Percentiles rank a stretch among this genome's conserved stretches.
Evolutionary conservation across 257 asterid species (phyloP).

Genomic region (Solanum lignicaule): DNA sequence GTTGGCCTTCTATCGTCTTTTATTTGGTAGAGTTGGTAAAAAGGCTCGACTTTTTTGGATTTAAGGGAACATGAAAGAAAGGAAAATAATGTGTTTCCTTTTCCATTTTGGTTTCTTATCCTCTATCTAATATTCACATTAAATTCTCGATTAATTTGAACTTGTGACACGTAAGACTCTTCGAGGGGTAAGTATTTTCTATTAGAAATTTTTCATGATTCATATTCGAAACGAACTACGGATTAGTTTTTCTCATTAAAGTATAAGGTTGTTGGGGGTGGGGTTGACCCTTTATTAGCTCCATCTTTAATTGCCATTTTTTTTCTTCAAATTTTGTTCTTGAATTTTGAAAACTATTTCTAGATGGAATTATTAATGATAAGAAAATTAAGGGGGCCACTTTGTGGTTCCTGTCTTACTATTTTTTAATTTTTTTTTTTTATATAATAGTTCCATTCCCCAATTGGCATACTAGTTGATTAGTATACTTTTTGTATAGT

Average conservation of each 20-base stretch:
- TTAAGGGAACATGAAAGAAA: background rate
- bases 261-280: background rate
- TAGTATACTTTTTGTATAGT: background rate
- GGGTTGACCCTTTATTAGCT: background rate
- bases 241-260: too few relatives aligned
- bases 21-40: background rate
- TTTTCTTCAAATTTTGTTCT: background rate
- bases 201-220: background rate
- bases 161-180: rapidly evolving
- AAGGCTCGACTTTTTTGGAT: background rate
- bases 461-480: background rate
- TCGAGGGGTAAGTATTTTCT: background rate
- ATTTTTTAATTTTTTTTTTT: too few relatives aligned
- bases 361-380: background rate
- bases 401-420: background rate
- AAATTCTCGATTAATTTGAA: background rate
- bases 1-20: background rate
- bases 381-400: background rate
- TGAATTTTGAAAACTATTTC: background rate
- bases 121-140: background rate
- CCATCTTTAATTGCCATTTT: background rate
- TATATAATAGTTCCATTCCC: background rate
- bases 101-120: background rate
- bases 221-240: background rate
- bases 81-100: background rate